Conservation (phyloP, 192 early-diverging fungal genomes). For the Coemansia sp. region DNA sequence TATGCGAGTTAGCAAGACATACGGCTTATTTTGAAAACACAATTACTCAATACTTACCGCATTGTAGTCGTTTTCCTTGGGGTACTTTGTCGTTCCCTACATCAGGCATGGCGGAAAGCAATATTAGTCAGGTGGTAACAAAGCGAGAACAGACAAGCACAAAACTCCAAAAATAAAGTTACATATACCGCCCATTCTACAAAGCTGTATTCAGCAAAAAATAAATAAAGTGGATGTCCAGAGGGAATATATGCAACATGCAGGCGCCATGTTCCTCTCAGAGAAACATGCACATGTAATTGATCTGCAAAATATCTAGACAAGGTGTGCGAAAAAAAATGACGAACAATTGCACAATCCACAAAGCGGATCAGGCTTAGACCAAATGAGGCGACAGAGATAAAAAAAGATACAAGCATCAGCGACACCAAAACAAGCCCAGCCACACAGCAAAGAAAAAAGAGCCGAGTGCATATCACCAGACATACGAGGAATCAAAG, state of each 20-base stretch:
- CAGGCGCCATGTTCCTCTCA: background rate
- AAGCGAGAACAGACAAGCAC: background rate
- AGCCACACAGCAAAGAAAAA: background rate
- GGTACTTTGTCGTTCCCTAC: constrained; percentile 70
- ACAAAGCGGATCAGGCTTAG: constrained; percentile 6
- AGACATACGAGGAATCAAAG: background rate
- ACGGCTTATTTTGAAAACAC: background rate
- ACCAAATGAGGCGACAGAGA: background rate
- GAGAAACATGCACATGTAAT: background rate
- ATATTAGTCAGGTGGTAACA: background rate
- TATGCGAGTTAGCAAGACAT: background rate
- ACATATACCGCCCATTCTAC: background rate
- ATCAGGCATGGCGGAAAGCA: background rate
- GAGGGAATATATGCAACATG: background rate
- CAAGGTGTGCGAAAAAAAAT: background rate
- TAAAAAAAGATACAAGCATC: background rate
- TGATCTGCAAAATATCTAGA: background rate
- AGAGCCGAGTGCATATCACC: constrained; percentile 2
- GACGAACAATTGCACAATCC: constrained; percentile 1
- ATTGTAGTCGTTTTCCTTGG: constrained; percentile 74
- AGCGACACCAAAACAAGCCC: background rate
- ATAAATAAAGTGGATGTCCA: background rate
- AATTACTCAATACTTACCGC: constrained; percentile 24
- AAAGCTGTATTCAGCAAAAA: background rate
- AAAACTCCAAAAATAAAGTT: background rate